phyloP scores from a whole-genome alignment of 1,284 basidiomycete genomes.

The Rhodofomes roseus region DNA sequence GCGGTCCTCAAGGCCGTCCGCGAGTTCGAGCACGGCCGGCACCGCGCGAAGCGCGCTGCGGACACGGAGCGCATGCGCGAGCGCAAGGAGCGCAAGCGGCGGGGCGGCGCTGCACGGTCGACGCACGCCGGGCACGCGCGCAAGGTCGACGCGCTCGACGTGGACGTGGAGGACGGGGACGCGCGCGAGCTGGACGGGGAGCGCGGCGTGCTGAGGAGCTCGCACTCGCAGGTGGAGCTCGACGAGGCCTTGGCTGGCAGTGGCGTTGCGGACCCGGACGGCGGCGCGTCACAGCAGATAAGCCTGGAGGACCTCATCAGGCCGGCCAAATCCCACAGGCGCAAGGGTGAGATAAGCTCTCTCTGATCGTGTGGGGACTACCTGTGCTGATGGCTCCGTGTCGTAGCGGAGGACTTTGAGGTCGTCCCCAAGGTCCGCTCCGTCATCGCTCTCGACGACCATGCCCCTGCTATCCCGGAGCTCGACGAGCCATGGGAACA shows the following conservation, averaged over 20 bases:
- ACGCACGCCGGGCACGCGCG: not conserved
- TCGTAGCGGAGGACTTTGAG: constrained; percentile 44
- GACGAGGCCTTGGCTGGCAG: constrained; percentile 2
- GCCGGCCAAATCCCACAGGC: constrained; percentile 38
- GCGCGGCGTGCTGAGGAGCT: not conserved
- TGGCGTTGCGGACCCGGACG: constrained; percentile 6
- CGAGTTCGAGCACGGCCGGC: constrained; percentile 44
- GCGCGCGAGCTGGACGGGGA: constrained; percentile 1
- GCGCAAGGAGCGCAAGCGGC: constrained; percentile 12
- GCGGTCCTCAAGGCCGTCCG: constrained; percentile 37
- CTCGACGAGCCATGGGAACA: constrained; percentile 58
- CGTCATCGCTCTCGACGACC: constrained; percentile 54
- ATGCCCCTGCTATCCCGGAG: constrained; percentile 26
- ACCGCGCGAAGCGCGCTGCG: constrained; percentile 41
- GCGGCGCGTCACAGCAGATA: constrained; percentile 28
- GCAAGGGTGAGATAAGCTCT: constrained; percentile 29
- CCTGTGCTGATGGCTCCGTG: constrained; percentile 1
- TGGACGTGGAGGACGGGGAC: not conserved
- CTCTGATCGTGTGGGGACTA: not conserved
- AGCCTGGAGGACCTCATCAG: constrained; percentile 41
- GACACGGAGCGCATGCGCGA: constrained; percentile 35
- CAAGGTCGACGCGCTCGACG: not conserved
- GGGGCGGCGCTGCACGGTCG: constrained; percentile 13
- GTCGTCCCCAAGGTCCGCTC: constrained; percentile 45
- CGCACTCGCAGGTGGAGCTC: constrained; percentile 1